Percentiles rank a stretch among this genome's conserved stretches.
phyloP scores from a whole-genome alignment of 2,329 filamentous ascomycete genomes.

The Pseudocercospora musae region DNA sequence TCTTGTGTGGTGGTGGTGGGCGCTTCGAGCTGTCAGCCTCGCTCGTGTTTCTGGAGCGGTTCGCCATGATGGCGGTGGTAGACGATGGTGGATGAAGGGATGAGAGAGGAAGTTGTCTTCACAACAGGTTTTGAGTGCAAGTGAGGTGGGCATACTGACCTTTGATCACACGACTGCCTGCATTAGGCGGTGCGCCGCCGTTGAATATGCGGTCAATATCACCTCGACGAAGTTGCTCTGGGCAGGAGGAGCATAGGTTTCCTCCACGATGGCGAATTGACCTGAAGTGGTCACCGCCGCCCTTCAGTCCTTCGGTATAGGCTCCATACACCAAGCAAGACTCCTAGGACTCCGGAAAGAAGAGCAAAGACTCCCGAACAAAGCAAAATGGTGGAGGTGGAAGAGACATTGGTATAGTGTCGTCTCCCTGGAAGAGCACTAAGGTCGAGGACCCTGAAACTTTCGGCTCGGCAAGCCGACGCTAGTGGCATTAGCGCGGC shows the following conservation, averaged over 20 bases:
- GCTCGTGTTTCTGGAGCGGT: not conserved
- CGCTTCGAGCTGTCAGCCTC: not conserved
- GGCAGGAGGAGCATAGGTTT: not conserved
- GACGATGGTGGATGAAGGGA: not conserved
- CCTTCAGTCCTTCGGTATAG: not conserved
- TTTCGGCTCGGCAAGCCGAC: not conserved
- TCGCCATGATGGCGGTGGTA: not conserved
- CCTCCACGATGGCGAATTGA: not conserved
- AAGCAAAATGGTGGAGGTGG: not conserved
- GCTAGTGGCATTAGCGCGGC: not conserved
- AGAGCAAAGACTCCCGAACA: not conserved
- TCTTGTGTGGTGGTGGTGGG: not conserved
- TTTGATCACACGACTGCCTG: not conserved
- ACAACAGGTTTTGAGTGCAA: not conserved
- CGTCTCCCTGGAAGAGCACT: not conserved
- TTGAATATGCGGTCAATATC: not conserved
- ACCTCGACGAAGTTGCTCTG: slow-evolving; percentile 2
- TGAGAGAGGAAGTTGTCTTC: not conserved
- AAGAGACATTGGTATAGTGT: not conserved
- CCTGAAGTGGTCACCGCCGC: not conserved
- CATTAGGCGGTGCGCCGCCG: not conserved
- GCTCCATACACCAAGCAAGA: not conserved
- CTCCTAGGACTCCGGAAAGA: not conserved
- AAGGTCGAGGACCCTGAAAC: not conserved
- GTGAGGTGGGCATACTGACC: not conserved